Evolutionary conservation across 108 stramenopile species (phyloP), one percentile per base, ranked within the genome.

Genomic region (Nitzschia putrida): DNA sequence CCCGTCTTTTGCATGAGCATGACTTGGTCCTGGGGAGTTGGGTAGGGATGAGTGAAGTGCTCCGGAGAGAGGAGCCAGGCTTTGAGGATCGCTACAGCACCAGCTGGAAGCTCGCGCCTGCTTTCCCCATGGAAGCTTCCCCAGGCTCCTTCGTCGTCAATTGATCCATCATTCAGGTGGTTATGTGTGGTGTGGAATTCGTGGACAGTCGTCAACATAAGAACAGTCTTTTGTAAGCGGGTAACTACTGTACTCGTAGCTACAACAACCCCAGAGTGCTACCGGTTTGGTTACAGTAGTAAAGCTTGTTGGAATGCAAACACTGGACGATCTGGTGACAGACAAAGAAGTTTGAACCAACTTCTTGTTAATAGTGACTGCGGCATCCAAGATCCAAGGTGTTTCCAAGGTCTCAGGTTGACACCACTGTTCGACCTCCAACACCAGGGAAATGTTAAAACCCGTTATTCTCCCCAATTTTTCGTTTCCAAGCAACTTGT

Each of bases 1-100:
- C 96, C 94, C 18, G 96, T 97, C 78, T 90, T 87, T 64, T 91
- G 90, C 96, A 94, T 95, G 45, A 97, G 78, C 88, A 88, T 83
- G 23, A 80, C 77, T 67, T 95, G 96, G 70, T 97, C 94, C 69
- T 93, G 92, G 7, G 94, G 91, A 9, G 93, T 94, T 37, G 94
- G 94, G 77, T 94, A 95, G 5, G 96, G 96, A 75, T 97, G 94
- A 23, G 89, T 85, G 61, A 97, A 94, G 72, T 97, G 94, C 61
- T 95, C 92, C 9, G 92, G 91, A 29, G 85, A 86, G 6, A 93
- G 71, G 42, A 96, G 83, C 96, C 96, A 96, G 12, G 92, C 86
- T 71, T 96, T 96, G 39, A 96, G 72, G 5, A 85, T 92, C 23
- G 86, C 80, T 47, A 96, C 96, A 38, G 96, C 96, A 9, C 92